Percentiles rank a stretch among this genome's conserved stretches.
These are phyloP conservation scores for Termitomyces sp. DNA, from an alignment of 768 basidiomycete species.

Conservation along the genomic window DNA sequence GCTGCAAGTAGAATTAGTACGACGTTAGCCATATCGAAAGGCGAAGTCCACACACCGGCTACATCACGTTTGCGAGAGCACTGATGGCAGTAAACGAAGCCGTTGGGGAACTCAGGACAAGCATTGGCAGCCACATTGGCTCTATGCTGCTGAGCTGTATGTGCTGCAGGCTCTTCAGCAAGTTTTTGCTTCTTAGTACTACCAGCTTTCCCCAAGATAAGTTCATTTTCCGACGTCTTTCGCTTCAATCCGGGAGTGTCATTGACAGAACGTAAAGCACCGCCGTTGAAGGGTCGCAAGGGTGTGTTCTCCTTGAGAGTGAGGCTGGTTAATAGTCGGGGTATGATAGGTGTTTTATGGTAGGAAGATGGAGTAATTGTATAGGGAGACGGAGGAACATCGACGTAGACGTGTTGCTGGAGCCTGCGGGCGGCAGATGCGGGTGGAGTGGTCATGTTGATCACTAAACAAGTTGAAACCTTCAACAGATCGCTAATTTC, in stretches of 20 bases:
- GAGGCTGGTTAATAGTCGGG: slow-evolving; percentile 12
- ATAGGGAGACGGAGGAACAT: slow-evolving; percentile 52
- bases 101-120: slow-evolving; percentile 31
- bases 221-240: slow-evolving; percentile 39
- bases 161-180: slow-evolving; percentile 11
- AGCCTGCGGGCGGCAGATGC: slow-evolving; percentile 26
- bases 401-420: slow-evolving; percentile 50
- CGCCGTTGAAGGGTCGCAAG: slow-evolving; percentile 21
- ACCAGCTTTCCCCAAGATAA: slow-evolving; percentile 17
- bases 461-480: slow-evolving; percentile 9
- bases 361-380: slow-evolving; percentile 17
- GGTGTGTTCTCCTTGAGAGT: slow-evolving; percentile 48
- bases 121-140: slow-evolving; percentile 15
- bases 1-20: slow-evolving; percentile 7
- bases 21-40: neutral
- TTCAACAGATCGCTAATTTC: slow-evolving; percentile 12
- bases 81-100: slow-evolving; percentile 66
- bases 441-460: slow-evolving; percentile 26
- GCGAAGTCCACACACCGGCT: slow-evolving; percentile 33
- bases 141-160: slow-evolving; percentile 10
- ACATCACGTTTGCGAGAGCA: slow-evolving; percentile 61
- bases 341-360: neutral
- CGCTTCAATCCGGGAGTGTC: slow-evolving; percentile 40
- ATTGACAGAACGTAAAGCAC: slow-evolving; percentile 16
- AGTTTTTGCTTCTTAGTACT: slow-evolving; percentile 31